These are phyloP conservation scores for Litchi chinensis DNA, from an alignment of 345 rosid species.

Conservation along the genomic window DNA sequence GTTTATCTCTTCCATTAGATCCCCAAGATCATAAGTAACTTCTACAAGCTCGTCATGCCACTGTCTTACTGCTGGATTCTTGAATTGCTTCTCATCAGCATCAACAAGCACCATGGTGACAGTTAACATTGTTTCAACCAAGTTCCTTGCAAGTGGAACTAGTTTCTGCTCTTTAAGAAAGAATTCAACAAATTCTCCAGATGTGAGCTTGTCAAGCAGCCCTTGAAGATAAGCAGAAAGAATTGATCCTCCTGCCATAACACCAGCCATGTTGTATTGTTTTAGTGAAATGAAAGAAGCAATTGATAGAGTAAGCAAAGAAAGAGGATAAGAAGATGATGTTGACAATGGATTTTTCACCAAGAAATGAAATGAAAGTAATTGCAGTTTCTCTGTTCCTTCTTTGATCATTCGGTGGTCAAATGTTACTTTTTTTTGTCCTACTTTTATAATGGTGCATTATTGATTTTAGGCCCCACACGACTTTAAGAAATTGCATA, in stretches of 20 bases:
- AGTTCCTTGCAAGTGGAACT: slow-evolving; percentile 12
- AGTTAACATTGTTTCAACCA: not conserved
- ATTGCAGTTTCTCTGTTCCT: not conserved
- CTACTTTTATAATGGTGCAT: not conserved
- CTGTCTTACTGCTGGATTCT: not conserved
- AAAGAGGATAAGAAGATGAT: not conserved
- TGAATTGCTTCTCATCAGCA: slow-evolving; percentile 33
- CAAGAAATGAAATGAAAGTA: not conserved
- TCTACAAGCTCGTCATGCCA: slow-evolving; percentile 28
- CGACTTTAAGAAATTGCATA: too few species aligned
- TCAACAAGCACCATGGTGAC: slow-evolving; percentile 22
- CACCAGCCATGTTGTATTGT: not conserved
- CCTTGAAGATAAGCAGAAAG: not conserved
- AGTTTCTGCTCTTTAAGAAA: not conserved
- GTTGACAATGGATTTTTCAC: not conserved
- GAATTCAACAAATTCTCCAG: slow-evolving; percentile 12
- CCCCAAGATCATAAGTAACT: slow-evolving; percentile 27
- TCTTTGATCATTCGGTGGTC: not conserved
- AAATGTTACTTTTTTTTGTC: not conserved
- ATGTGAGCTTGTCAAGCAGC: slow-evolving; percentile 10
- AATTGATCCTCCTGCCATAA: slow-evolving; percentile 5
- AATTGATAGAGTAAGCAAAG: not conserved
- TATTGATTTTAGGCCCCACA: not conserved
- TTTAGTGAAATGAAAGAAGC: not conserved
- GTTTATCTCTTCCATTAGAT: slow-evolving; percentile 34